A percentile compares a stretch with the other conserved stretches of the same genome.
phyloP scores from a whole-genome alignment of 495 filamentous ascomycete species.

The Annulohypoxylon moriforme region DNA sequence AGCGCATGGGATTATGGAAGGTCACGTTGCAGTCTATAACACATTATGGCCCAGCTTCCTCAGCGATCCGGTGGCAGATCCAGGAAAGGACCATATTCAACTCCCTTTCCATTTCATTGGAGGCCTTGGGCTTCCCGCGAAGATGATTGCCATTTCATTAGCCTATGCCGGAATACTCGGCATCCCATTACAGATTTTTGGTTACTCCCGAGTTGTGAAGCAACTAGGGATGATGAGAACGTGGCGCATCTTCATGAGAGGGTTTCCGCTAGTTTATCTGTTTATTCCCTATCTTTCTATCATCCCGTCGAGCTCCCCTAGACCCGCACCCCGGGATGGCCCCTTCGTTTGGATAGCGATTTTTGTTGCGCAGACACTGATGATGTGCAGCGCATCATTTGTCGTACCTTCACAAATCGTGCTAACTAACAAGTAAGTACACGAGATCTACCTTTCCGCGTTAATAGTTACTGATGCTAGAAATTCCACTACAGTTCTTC shows the following conservation, averaged over 20 bases:
- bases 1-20: neutral
- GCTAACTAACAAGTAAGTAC: neutral
- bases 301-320: neutral
- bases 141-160: neutral
- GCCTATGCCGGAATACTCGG: neutral
- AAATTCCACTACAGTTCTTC: neutral
- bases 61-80: neutral
- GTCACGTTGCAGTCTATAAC: neutral
- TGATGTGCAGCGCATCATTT: neutral
- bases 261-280: neutral
- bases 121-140: neutral
- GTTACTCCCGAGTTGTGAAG: neutral
- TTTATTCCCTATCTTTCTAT: neutral
- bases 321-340: neutral
- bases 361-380: neutral
- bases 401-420: neutral
- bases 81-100: neutral
- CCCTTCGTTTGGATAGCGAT: neutral
- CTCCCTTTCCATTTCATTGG: neutral
- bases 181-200: neutral
- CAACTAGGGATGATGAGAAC: neutral
- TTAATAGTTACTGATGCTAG: neutral
- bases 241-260: neutral
- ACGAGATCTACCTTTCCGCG: neutral
- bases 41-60: neutral